These are phyloP conservation scores for Henningerozyma blattae DNA, from an alignment of 805 yeast species.

Conservation along the genomic window DNA sequence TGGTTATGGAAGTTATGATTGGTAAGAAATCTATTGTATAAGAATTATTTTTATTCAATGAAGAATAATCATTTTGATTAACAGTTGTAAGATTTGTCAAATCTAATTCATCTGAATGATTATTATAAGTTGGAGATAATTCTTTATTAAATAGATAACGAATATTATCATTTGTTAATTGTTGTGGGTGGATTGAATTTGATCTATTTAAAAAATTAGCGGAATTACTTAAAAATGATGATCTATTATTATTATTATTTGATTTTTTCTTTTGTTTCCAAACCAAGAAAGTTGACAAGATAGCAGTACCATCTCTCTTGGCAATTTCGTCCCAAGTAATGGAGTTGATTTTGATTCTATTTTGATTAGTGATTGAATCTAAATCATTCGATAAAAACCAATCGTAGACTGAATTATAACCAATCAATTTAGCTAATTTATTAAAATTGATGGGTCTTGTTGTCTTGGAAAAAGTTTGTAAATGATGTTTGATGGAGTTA, in stretches of 20 bases:
- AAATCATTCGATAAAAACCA: conserved; percentile 3
- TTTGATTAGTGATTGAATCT: conserved; percentile 9
- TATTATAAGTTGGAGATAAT: not conserved
- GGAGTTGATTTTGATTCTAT: conserved; percentile 3
- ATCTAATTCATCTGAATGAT: not conserved
- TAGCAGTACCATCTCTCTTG: conserved; percentile 9
- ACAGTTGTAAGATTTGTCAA: not conserved
- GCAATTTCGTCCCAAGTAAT: conserved; percentile 10
- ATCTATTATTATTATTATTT: too few relatives aligned
- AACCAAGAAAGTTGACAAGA: conserved; percentile 8
- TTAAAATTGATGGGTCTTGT: conserved; percentile 13
- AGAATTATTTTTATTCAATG: too few relatives aligned
- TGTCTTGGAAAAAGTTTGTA: too few relatives aligned
- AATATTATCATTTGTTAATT: not conserved
- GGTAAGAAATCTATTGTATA: too few relatives aligned
- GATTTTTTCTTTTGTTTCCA: conserved; percentile 10
- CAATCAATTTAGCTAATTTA: conserved; percentile 7
- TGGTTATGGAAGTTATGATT: too few relatives aligned
- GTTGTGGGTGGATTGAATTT: not conserved
- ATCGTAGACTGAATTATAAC: conserved; percentile 6
- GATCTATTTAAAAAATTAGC: not conserved
- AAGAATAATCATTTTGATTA: conserved; percentile 1
- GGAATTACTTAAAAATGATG: too few relatives aligned
- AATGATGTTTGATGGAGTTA: not conserved
- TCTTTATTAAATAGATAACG: not conserved